Evolutionary conservation across 495 filamentous ascomycete species (phyloP).

Genomic region (Hypoxylon subgilvum): DNA sequence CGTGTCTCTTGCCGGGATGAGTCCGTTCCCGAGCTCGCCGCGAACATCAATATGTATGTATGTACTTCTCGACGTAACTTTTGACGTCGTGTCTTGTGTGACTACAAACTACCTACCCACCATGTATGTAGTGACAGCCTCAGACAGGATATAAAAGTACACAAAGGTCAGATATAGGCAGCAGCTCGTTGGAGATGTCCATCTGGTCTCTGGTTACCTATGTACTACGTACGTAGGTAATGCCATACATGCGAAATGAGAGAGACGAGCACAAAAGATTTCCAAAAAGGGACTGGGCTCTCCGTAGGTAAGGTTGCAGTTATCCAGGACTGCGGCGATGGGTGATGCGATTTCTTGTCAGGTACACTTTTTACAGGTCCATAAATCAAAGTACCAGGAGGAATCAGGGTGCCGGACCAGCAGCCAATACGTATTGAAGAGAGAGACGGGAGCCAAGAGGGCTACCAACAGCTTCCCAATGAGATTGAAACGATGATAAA

Average conservation of each 20-base stretch:
- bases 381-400: background rate
- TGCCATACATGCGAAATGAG: background rate
- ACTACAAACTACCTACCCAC: too few relatives aligned
- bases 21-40: constrained; percentile 31
- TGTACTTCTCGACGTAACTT: constrained; percentile 21
- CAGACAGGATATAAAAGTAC: too few relatives aligned
- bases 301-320: too few relatives aligned
- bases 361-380: constrained; percentile 7
- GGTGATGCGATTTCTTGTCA: constrained; percentile 27
- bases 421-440: constrained; percentile 19
- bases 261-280: constrained; percentile 1
- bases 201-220: background rate
- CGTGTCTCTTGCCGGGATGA: constrained; percentile 36
- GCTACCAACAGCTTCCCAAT: constrained; percentile 28
- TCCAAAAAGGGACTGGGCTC: constrained; percentile 22
- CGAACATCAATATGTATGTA: too few relatives aligned
- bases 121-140: too few relatives aligned
- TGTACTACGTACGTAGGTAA: constrained; percentile 1
- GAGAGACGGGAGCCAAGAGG: constrained; percentile 31
- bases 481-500: constrained; percentile 20
- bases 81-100: constrained; percentile 18
- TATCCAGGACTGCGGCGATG: constrained; percentile 12
- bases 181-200: background rate
- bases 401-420: constrained; percentile 35
- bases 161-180: background rate